phyloP scores from a whole-genome alignment of 208 protist species.

The Zelonia costaricensis region DNA sequence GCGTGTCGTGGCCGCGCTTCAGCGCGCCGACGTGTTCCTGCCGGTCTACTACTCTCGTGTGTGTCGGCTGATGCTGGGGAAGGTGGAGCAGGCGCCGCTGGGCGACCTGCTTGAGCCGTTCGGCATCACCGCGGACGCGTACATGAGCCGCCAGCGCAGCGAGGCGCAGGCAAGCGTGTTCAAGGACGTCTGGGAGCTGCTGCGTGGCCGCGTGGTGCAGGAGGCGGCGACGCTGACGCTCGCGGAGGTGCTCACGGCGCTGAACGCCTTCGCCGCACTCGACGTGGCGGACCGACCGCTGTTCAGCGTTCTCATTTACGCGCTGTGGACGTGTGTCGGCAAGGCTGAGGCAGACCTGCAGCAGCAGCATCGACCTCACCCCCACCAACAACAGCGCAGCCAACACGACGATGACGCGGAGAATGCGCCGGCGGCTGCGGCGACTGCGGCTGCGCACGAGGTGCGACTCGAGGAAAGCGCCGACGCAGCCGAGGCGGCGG shows the following conservation, averaged over 20 bases:
- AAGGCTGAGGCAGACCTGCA: background rate
- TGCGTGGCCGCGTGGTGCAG: constrained; percentile 62
- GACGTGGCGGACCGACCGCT: constrained; percentile 60
- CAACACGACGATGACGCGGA: background rate
- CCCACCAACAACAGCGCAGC: background rate
- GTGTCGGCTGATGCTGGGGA: constrained; percentile 61
- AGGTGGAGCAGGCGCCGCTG: constrained; percentile 55
- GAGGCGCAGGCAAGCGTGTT: constrained; percentile 62
- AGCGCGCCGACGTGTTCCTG: constrained; percentile 54
- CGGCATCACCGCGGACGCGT: constrained; percentile 61
- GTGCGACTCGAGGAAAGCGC: background rate
- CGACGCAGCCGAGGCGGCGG: constrained; percentile 1
- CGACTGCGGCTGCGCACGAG: background rate
- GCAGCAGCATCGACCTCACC: background rate
- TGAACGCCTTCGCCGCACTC: constrained; percentile 76
- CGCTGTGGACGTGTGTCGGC: constrained; percentile 42
- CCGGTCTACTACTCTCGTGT: constrained; percentile 70
- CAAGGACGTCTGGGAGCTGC: constrained; percentile 77
- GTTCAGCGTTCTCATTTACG: constrained; percentile 60
- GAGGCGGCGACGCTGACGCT: constrained; percentile 20
- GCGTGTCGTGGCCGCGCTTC: constrained; percentile 41
- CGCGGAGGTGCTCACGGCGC: constrained; percentile 44
- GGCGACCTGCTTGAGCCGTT: constrained; percentile 58
- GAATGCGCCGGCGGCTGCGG: background rate
- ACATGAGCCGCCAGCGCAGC: constrained; percentile 41